Percentiles rank a stretch among this genome's conserved stretches.
These are phyloP conservation scores for Setaria italica DNA, from an alignment of 202 grass and related monocot genomes.

Conservation along the genomic window DNA sequence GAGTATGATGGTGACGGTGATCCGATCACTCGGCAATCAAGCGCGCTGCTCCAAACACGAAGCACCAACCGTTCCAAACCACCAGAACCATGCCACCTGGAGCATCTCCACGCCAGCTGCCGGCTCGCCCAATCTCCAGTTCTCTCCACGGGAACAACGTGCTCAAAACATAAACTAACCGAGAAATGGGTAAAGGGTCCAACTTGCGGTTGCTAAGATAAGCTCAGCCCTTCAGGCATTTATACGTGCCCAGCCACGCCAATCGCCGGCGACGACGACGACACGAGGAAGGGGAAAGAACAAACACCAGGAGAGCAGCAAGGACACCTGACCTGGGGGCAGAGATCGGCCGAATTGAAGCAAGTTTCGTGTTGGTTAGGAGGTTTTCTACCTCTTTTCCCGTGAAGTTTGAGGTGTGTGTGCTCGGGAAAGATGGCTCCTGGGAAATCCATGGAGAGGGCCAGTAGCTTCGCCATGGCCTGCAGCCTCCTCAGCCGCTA, in stretches of 20 bases:
- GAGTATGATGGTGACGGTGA: not conserved
- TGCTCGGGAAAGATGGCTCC: constrained; percentile 30
- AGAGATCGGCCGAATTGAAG: not conserved
- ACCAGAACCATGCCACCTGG: not conserved
- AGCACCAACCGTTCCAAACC: not conserved
- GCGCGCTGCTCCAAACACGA: not conserved
- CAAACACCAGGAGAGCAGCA: not conserved
- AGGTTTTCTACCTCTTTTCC: not conserved
- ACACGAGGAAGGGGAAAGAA: not conserved
- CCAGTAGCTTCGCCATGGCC: constrained; percentile 69
- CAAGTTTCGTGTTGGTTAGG: constrained; percentile 13
- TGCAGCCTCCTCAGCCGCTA: constrained; percentile 74
- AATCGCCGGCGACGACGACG: not conserved
- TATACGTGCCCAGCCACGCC: not conserved
- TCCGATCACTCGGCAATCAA: constrained; percentile 1
- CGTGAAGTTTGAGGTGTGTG: not conserved
- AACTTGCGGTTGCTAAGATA: constrained; percentile 25
- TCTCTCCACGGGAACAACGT: constrained; percentile 45
- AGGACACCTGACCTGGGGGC: too few relatives aligned
- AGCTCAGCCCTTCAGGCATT: not conserved
- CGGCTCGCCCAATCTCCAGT: not conserved
- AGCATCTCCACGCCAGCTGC: constrained; percentile 3
- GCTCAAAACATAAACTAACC: constrained; percentile 35
- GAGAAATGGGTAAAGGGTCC: not conserved
- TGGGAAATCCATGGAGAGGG: constrained; percentile 49